Evolutionary conservation across 2,329 filamentous ascomycete genomes (phyloP).

Genomic region (Chaetomiaceae sp.): DNA sequence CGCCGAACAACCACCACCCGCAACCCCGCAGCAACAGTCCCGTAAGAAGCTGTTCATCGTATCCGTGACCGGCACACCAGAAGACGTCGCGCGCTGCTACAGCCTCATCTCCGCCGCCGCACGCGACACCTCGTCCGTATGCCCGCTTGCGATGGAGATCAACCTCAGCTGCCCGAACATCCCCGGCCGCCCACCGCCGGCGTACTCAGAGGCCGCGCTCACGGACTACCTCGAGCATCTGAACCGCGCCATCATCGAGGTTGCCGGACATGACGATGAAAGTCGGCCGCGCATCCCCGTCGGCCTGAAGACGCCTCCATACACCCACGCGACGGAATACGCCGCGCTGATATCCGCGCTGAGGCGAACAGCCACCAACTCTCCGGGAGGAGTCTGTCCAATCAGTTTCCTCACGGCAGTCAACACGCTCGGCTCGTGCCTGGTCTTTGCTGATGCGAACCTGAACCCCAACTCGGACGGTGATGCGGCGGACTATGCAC

Average conservation of each 20-base stretch:
- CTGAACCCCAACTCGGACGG: no score
- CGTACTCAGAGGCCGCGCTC: slow-evolving; percentile 53
- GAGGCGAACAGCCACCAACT: slow-evolving; percentile 18
- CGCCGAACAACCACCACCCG: slow-evolving; percentile 4
- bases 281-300: slow-evolving; percentile 30
- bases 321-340: slow-evolving; percentile 65
- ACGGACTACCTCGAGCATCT: slow-evolving; percentile 49
- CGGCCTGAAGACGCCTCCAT: slow-evolving; percentile 71
- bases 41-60: slow-evolving; percentile 59
- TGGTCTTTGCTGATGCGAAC: slow-evolving; percentile 48
- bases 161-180: slow-evolving; percentile 80
- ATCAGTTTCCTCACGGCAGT: slow-evolving; percentile 67
- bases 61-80: slow-evolving; percentile 60
- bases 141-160: slow-evolving; percentile 63
- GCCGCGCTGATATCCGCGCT: slow-evolving; percentile 49
- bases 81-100: slow-evolving; percentile 54
- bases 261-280: background rate
- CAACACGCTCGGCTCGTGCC: slow-evolving; percentile 64
- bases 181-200: slow-evolving; percentile 59
- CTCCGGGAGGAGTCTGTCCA: slow-evolving; percentile 29
- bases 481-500: no score
- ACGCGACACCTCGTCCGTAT: slow-evolving; percentile 29
- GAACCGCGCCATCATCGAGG: slow-evolving; percentile 29
- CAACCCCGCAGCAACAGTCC: no score
- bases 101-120: slow-evolving; percentile 37